Evolutionary conservation across 2,329 filamentous ascomycete genomes (phyloP).

Genomic region (Pseudogymnoascus sp.): DNA sequence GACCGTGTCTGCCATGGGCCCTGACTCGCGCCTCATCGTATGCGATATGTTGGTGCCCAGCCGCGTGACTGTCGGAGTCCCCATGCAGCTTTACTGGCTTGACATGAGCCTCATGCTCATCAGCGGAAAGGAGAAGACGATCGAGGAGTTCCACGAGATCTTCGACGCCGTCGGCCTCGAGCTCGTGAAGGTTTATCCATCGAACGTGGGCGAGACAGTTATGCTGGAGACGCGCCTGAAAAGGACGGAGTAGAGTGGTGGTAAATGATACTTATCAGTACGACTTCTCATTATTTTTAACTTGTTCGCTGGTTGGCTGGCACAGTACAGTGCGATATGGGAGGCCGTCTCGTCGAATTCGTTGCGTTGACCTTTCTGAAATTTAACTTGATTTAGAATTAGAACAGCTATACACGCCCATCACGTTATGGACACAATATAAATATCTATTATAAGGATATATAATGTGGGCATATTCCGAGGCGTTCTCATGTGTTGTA

Average conservation of each 20-base stretch:
- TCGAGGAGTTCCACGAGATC: conserved; percentile 24
- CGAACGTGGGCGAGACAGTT: conserved; percentile 25
- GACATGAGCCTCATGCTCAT: conserved; percentile 26
- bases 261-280: not conserved
- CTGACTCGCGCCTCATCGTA: conserved; percentile 22
- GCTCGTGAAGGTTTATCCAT: conserved; percentile 23
- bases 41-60: conserved; percentile 23
- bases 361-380: not conserved
- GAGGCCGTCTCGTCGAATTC: not conserved
- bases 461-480: not conserved
- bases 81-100: conserved; percentile 26
- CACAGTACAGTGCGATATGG: not conserved
- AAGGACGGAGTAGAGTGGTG: conserved; percentile 9
- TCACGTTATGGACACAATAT: not conserved
- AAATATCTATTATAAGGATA: not conserved
- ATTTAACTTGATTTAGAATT: not conserved
- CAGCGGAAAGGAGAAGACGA: conserved; percentile 27
- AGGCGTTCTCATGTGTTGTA: not conserved
- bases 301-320: not conserved
- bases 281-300: not conserved
- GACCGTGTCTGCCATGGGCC: conserved; percentile 18
- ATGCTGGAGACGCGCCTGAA: conserved; percentile 28
- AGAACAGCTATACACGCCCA: not conserved
- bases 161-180: conserved; percentile 21
- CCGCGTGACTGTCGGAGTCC: conserved; percentile 19